A percentile compares a stretch with the other conserved stretches of the same genome.
Evolutionary conservation across 305 asterid species (phyloP).

Genomic region (Solanum aculeatissimum): DNA sequence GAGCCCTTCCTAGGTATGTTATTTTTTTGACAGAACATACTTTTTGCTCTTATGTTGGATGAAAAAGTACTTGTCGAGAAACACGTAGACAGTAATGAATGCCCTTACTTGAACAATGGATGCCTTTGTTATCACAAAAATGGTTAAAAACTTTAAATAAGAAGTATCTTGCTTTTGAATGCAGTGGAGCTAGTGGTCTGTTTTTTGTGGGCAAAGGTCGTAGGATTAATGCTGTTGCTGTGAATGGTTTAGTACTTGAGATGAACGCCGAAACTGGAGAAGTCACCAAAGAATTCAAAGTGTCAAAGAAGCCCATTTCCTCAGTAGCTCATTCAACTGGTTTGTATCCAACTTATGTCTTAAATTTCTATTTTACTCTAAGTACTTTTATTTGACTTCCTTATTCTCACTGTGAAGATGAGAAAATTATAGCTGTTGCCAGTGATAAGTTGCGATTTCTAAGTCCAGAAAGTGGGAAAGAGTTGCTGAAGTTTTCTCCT

Average conservation of each 20-base stretch:
- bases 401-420: conserved; percentile 3
- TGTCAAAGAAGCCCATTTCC: conserved; percentile 12
- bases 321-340: conserved; percentile 10
- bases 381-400: neutral
- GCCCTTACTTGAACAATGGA: neutral
- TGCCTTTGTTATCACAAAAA: neutral
- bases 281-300: conserved; percentile 10
- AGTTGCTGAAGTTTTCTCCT: conserved; percentile 15
- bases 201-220: conserved; percentile 8
- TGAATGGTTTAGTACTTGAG: conserved; percentile 12
- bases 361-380: neutral
- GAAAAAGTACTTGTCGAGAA: neutral
- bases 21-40: neutral
- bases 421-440: conserved; percentile 13
- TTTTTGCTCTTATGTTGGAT: neutral
- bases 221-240: conserved; percentile 8
- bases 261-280: conserved; percentile 16
- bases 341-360: conserved; percentile 1
- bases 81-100: neutral
- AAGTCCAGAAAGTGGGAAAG: conserved; percentile 12
- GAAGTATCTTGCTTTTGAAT: conserved; percentile 1
- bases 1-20: conserved; percentile 13
- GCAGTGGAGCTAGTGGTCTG: conserved; percentile 16
- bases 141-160: neutral
- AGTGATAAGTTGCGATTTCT: conserved; percentile 13